Evolutionary conservation across 2,329 filamentous ascomycete species (phyloP).

Genomic region (Talaromyces funiculosus): DNA sequence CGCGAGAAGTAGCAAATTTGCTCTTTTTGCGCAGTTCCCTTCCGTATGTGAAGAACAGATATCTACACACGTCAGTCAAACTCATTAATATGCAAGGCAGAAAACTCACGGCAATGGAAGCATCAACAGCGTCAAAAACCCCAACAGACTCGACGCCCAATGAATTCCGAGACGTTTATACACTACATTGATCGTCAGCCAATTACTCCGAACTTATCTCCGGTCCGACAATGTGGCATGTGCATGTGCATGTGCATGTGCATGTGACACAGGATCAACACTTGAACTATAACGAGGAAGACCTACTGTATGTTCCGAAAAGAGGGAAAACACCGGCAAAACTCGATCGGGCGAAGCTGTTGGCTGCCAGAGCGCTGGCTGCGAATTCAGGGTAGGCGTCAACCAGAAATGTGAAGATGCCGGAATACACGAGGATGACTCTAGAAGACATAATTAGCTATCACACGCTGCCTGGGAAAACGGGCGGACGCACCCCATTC

Average conservation of each 20-base stretch:
- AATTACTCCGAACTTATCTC: constrained; percentile 34
- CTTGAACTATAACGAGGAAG: neutral
- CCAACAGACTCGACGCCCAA: constrained; percentile 43
- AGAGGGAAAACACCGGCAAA: constrained; percentile 77
- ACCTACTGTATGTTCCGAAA: constrained; percentile 56
- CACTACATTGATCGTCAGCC: constrained; percentile 28
- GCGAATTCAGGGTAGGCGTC: constrained; percentile 48
- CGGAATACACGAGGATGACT: constrained; percentile 71
- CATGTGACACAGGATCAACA: constrained; percentile 38
- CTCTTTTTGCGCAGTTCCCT: constrained; percentile 37
- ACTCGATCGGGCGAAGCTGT: constrained; percentile 69
- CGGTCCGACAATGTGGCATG: neutral
- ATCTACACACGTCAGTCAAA: constrained; percentile 22
- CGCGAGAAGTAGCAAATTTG: constrained; percentile 31
- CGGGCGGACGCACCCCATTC: constrained; percentile 57
- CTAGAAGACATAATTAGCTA: constrained; percentile 41
- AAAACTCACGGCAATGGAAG: constrained; percentile 39
- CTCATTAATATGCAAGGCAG: neutral
- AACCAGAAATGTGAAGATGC: constrained; percentile 84
- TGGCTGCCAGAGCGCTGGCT: constrained; percentile 67
- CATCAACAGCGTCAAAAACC: constrained; percentile 41
- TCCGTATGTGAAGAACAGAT: constrained; percentile 42
- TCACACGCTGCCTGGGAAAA: too few species aligned
- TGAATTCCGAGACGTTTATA: constrained; percentile 43
- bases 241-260: too few species aligned